phyloP scores from a whole-genome alignment of 2,329 filamentous ascomycete species.

The Venturia effusa region DNA sequence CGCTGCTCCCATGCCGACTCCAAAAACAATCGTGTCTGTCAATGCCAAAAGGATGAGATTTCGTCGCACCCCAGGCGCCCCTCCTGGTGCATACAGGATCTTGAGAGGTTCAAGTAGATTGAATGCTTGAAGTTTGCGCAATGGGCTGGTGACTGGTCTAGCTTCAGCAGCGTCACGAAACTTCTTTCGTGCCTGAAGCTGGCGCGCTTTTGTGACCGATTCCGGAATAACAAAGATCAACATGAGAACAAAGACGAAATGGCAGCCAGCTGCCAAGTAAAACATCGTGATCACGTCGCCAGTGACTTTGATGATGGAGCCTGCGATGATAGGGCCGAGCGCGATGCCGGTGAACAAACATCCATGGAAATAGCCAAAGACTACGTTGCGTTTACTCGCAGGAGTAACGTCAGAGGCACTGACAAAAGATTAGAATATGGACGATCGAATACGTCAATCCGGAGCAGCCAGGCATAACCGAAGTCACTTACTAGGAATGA shows the following conservation, averaged over 20 bases:
- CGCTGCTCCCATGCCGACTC: conserved; percentile 68
- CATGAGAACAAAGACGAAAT: conserved; percentile 62
- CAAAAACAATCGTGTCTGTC: conserved; percentile 73
- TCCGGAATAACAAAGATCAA: conserved; percentile 68
- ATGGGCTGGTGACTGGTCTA: conserved; percentile 29
- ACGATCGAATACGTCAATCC: conserved; percentile 26
- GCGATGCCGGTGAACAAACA: conserved; percentile 81
- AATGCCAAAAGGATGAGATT: conserved; percentile 73
- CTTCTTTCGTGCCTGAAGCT: conserved; percentile 59
- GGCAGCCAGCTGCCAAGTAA: conserved; percentile 64
- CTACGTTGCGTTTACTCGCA: conserved; percentile 66
- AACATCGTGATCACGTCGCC: conserved; percentile 72
- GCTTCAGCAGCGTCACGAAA: conserved; percentile 32
- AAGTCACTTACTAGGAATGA: conserved; percentile 48
- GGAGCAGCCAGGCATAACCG: not conserved
- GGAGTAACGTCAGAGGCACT: conserved; percentile 78
- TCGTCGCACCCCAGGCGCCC: conserved; percentile 50
- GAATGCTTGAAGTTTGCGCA: conserved; percentile 31
- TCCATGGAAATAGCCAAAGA: conserved; percentile 83
- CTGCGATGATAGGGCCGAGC: conserved; percentile 71
- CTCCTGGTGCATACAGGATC: conserved; percentile 60
- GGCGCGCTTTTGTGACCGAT: conserved; percentile 59
- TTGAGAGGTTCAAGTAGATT: conserved; percentile 70
- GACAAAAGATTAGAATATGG: not conserved
- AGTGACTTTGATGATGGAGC: conserved; percentile 65